Conservation (phyloP, 495 filamentous ascomycete genomes). For the Thermothielavioides terrestris region DNA sequence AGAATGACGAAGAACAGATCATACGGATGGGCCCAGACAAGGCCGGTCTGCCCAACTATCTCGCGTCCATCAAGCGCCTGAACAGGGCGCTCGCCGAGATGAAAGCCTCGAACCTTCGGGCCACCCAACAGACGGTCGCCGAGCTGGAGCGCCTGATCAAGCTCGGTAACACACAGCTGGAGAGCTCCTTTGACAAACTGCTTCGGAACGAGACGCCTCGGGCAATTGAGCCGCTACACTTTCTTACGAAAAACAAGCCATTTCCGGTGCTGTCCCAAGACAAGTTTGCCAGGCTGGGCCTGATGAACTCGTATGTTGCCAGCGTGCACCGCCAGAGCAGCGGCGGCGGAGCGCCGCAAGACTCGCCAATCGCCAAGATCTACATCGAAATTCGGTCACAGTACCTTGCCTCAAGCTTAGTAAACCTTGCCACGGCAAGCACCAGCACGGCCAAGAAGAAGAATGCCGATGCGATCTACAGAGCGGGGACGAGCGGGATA, state of each 20-base stretch:
- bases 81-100: slow-evolving; percentile 73
- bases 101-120: slow-evolving; percentile 74
- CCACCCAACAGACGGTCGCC: slow-evolving; percentile 80
- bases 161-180: slow-evolving; percentile 68
- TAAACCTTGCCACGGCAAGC: slow-evolving; percentile 80
- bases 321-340: slow-evolving; percentile 21
- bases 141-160: slow-evolving; percentile 71
- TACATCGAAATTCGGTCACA: slow-evolving; percentile 80
- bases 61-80: slow-evolving; percentile 79
- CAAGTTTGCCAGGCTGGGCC: slow-evolving; percentile 38
- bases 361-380: slow-evolving; percentile 57
- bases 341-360: slow-evolving; percentile 43
- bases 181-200: slow-evolving; percentile 68
- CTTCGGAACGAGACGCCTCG: slow-evolving; percentile 59
- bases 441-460: slow-evolving; percentile 80
- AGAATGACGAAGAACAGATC: slow-evolving; percentile 80
- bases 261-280: slow-evolving; percentile 42
- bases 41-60: slow-evolving; percentile 73
- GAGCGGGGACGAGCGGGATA: slow-evolving; percentile 87
- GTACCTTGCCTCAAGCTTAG: slow-evolving; percentile 68
- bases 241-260: slow-evolving; percentile 72
- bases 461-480: slow-evolving; percentile 70
- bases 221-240: slow-evolving; percentile 82
- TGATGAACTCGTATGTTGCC: slow-evolving; percentile 44
- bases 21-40: slow-evolving; percentile 77